These are phyloP conservation scores for Hypoxylon fuscum DNA, from an alignment of 495 filamentous ascomycete genomes.

Conservation along the genomic window DNA sequence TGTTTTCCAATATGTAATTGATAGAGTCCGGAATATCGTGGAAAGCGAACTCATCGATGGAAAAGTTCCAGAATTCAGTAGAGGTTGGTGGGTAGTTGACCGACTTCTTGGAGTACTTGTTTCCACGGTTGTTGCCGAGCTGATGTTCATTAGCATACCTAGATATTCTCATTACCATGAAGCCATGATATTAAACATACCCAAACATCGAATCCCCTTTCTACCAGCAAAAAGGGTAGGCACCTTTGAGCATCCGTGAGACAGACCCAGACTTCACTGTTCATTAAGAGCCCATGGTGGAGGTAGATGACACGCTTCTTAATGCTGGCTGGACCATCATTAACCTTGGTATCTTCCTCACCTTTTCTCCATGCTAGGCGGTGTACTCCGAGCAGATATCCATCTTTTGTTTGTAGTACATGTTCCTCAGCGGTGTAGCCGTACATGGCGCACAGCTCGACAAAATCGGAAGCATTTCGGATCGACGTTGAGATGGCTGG, in stretches of 20 bases:
- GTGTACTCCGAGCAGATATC: conserved; percentile 92
- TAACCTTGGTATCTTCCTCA: conserved; percentile 77
- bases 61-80: conserved; percentile 92
- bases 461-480: conserved; percentile 83
- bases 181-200: conserved; percentile 53
- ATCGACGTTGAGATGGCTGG: conserved; percentile 61
- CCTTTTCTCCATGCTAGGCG: conserved; percentile 82
- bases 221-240: conserved; percentile 88
- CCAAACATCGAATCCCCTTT: conserved; percentile 97
- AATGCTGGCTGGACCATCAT: conserved; percentile 72
- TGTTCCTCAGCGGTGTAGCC: conserved; percentile 96
- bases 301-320: conserved; percentile 91
- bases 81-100: conserved; percentile 75
- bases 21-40: conserved; percentile 97
- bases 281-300: conserved; percentile 97
- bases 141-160: conserved; percentile 42
- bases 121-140: conserved; percentile 96
- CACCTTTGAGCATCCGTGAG: conserved; percentile 84
- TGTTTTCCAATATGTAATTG: conserved; percentile 86
- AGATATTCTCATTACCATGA: neutral
- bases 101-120: conserved; percentile 98
- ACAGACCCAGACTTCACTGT: conserved; percentile 98
- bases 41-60: conserved; percentile 97
- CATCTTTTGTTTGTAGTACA: conserved; percentile 91
- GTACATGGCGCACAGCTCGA: conserved; percentile 87